These are phyloP conservation scores for Aspergillus sp. DNA, from an alignment of 2,329 filamentous ascomycete species.

Conservation along the genomic window DNA sequence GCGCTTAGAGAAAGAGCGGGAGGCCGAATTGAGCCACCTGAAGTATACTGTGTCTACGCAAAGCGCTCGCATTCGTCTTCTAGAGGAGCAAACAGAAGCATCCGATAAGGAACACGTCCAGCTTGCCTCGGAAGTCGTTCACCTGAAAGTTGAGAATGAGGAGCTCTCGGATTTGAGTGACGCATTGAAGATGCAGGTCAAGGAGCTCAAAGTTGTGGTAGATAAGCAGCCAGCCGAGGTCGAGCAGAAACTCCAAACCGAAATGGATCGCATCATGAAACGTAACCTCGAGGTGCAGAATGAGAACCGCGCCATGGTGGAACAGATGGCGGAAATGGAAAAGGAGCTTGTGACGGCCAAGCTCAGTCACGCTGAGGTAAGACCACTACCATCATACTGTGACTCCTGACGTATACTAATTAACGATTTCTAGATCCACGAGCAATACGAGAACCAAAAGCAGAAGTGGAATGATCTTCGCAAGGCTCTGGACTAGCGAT, in stretches of 20 bases:
- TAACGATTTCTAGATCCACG: conserved; percentile 59
- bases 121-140: conserved; percentile 86
- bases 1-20: conserved; percentile 75
- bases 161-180: conserved; percentile 88
- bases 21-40: conserved; percentile 75
- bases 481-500: conserved; percentile 50
- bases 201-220: conserved; percentile 80
- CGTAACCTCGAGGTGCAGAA: conserved; percentile 91
- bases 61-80: conserved; percentile 71
- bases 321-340: conserved; percentile 88
- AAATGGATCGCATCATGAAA: conserved; percentile 90
- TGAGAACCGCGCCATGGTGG: conserved; percentile 84
- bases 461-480: conserved; percentile 75
- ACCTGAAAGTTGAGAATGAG: conserved; percentile 90
- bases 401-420: conserved; percentile 7
- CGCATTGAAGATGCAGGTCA: conserved; percentile 77
- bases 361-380: conserved; percentile 92
- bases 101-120: conserved; percentile 88
- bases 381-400: conserved; percentile 25
- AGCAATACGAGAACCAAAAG: conserved; percentile 66
- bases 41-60: conserved; percentile 66
- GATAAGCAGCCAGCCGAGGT: conserved; percentile 88
- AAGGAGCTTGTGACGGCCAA: conserved; percentile 89
- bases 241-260: conserved; percentile 74
- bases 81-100: conserved; percentile 85